Base-by-base conservation (phyloP, 2,329 filamentous ascomycete species). In the Emergomyces pasteurianus region DNA sequence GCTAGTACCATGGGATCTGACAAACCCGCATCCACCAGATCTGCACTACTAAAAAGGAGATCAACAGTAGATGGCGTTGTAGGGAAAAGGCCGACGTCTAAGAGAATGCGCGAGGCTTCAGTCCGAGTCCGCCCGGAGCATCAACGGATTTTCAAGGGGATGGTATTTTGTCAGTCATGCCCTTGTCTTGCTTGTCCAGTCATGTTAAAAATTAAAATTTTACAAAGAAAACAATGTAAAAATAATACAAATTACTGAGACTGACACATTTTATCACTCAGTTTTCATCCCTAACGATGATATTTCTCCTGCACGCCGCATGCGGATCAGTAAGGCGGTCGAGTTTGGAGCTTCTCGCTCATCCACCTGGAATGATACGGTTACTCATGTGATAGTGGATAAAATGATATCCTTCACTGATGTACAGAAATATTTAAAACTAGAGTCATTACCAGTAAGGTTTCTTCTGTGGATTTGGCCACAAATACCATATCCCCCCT, bases 361-460 rank as follows among this genome's bases (percentile, higher is more conserved):
- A 34, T 80, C 80, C 58, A 74, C 79, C 0, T 83, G 86, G 69
- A 28, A 34, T 18, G 72, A 73, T 0, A 73, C 74, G 26, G 82
- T 94, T 18, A 95, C 88, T 0, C 90, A 96, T 74, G 77, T 95
- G 56, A 80, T 97, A 62, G 86, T 90, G 1, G 92, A 96, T 69
- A 86, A 84, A 65, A 74, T 74, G 0, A 74, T 94, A 57, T 76
- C 76, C 0, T 92, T 85, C 68, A 73, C 79, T 3, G 83, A 91
- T 61, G 77, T 95, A 7, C 71, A 86, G 60, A 77, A 74, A 12
- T 79, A 82, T 63, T 70, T 90, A 3, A 79, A 80, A 61, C 36
- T 77, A 6, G 72, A 77, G 2, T 64, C 66, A 2, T 67, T 85
- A 56, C 80, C 83, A 26, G 79, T 81, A 65, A 67, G 78, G 72